Base-by-base conservation (phyloP, 495 filamentous ascomycete species). In the Xylaria sp. region DNA sequence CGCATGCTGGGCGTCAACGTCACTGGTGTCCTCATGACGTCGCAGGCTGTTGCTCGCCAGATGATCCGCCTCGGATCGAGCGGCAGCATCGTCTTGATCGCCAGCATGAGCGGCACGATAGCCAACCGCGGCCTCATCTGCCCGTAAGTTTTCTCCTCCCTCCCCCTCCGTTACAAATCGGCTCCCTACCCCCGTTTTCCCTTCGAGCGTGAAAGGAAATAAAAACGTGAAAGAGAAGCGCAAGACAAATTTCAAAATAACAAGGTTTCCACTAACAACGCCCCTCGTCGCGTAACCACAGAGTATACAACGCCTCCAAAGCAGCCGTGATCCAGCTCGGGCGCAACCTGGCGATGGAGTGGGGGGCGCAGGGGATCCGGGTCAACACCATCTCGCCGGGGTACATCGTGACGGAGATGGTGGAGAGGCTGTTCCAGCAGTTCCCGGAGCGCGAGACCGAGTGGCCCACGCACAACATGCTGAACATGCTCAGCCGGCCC, bases 301-400 rank as follows among this genome's bases (percentile, higher is more conserved):
- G 93, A 41, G 93, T 92, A 44, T 97, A 97, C 83, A 97, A 97
- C 76, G 91, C 94, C 62, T 93, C 91, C 77, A 97, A 97, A 80
- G 93, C 93, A 5, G 94, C 88, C 15, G 93, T 97, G 6, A 76
- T 97, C 79, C 94, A 97, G 76, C 89, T 97, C 5, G 90, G 84
- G 9, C 90, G 92, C 75, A 95, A 94, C 80, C 87, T 98, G n/a
- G 95, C 94, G 7, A 80, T 88, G 37, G 93, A 97, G 80, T 95
- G 95, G 95, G 95, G 95, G 33, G 76, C 81, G 58, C 87, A 95
- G 80, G 91, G 91, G 64, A 98, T 98, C 79, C 92, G 95, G 4
- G 94, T 97, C 71, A 98, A 98, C 83, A 97, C 94, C 50, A 90
- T 98, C 75, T 97, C 93, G 17, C 95, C 95, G 0, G 95, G 95